A percentile compares a stretch with the other conserved stretches of the same genome.
Evolutionary conservation across 768 basidiomycete species (phyloP).

Genomic region (Kwoniella heveanensis): DNA sequence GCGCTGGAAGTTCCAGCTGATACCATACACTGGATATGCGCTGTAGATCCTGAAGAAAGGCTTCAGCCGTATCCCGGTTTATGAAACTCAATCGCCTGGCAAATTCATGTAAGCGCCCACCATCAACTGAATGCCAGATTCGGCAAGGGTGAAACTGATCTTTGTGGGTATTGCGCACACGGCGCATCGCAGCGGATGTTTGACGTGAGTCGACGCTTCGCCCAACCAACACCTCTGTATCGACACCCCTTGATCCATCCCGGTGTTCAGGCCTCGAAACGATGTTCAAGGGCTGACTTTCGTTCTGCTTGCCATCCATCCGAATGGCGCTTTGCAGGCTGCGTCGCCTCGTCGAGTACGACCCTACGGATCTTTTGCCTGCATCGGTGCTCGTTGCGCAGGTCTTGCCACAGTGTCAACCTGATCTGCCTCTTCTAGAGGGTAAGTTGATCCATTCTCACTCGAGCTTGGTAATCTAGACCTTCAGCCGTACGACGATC

Average conservation of each 20-base stretch:
- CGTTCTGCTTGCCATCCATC: not conserved
- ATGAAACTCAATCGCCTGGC: conserved; percentile 40
- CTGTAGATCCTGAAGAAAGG: conserved; percentile 46
- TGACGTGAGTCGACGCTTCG: conserved; percentile 18
- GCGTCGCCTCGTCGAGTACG: conserved; percentile 45
- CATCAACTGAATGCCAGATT: not conserved
- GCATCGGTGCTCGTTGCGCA: conserved; percentile 37
- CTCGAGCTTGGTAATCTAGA: no score
- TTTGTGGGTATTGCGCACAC: not conserved
- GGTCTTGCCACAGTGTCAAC: conserved; percentile 47
- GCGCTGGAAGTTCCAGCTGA: no score
- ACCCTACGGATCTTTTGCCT: conserved; percentile 41
- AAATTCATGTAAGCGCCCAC: conserved; percentile 41
- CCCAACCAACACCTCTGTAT: not conserved
- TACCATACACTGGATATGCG: no score
- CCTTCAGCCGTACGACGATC: no score
- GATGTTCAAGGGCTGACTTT: no score
- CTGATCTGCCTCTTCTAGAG: conserved; percentile 41
- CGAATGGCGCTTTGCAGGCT: conserved; percentile 21
- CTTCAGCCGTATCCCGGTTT: conserved; percentile 48
- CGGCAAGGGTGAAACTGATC: not conserved
- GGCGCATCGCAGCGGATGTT: conserved; percentile 24
- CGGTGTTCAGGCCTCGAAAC: no score
- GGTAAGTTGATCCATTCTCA: conserved; percentile 38
- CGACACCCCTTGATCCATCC: not conserved